These are phyloP conservation scores for Aspergillus japonicus DNA, from an alignment of 2,329 filamentous ascomycete species.

Conservation along the genomic window DNA sequence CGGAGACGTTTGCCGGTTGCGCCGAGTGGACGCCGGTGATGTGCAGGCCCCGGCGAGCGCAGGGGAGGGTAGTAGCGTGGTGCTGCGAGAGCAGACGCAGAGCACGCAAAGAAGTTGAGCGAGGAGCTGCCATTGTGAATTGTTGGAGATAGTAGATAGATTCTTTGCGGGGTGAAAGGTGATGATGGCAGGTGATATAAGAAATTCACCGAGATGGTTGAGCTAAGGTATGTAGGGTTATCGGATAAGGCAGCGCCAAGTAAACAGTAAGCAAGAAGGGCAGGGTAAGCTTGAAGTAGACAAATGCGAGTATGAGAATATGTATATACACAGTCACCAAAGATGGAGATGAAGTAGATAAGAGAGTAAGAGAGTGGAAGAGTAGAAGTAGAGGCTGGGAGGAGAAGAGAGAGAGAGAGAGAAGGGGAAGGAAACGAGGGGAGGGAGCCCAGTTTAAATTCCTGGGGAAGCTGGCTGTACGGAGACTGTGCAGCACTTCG, in stretches of 20 bases:
- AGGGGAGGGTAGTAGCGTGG: slow-evolving; percentile 28
- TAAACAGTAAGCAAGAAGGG: not conserved
- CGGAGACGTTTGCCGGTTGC: slow-evolving; percentile 49
- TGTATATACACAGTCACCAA: not conserved
- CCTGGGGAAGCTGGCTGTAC: slow-evolving; percentile 8
- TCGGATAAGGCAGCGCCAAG: slow-evolving; percentile 12
- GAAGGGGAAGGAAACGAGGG: not conserved
- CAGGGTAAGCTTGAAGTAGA: not conserved
- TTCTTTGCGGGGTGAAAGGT: not conserved
- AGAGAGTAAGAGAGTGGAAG: not conserved
- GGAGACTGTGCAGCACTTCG: slow-evolving; percentile 4
- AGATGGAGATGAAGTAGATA: slow-evolving; percentile 3
- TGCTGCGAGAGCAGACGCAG: slow-evolving; percentile 45
- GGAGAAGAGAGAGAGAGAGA: slow-evolving; percentile 1
- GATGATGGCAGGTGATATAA: slow-evolving; percentile 4
- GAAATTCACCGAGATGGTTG: slow-evolving; percentile 7
- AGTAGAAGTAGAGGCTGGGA: slow-evolving; percentile 1
- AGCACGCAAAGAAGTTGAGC: slow-evolving; percentile 46
- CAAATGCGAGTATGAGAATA: not conserved
- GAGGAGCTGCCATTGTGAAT: slow-evolving; percentile 44
- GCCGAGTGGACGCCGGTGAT: slow-evolving; percentile 62
- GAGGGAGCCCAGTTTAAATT: slow-evolving; percentile 1
- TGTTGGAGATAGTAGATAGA: not conserved
- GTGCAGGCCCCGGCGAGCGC: slow-evolving; percentile 52
- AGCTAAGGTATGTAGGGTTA: slow-evolving; percentile 14